Percentiles rank a stretch among this genome's conserved stretches.
Evolutionary conservation across 1,284 basidiomycete species (phyloP).

Genomic region (Ustilago loliicola): DNA sequence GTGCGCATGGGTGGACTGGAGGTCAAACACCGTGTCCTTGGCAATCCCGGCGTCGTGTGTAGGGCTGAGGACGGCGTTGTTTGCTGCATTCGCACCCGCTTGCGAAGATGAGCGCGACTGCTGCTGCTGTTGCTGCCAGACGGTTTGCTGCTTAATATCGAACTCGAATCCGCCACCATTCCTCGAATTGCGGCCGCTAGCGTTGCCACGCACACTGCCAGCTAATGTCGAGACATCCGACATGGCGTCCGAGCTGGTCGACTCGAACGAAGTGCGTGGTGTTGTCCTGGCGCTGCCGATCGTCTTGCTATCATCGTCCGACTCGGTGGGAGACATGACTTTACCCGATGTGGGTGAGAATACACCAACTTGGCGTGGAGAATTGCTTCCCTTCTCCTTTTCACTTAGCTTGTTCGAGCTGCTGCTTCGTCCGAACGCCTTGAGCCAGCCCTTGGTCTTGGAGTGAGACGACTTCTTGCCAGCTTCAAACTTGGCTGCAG

Average conservation of each 20-base stretch:
- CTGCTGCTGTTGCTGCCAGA: conserved; percentile 21
- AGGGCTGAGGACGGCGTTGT: conserved; percentile 8
- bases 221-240: conserved; percentile 53
- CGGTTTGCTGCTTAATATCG: conserved; percentile 46
- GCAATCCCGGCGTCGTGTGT: conserved; percentile 49
- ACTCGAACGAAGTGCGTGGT: conserved; percentile 41
- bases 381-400: conserved; percentile 17
- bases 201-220: conserved; percentile 29
- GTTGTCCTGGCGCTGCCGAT: conserved; percentile 38
- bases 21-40: conserved; percentile 62
- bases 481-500: conserved; percentile 15
- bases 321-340: conserved; percentile 32
- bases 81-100: background rate
- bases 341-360: conserved; percentile 27
- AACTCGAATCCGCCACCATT: conserved; percentile 39
- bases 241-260: conserved; percentile 42
- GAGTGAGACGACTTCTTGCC: conserved; percentile 51
- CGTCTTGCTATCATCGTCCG: conserved; percentile 54
- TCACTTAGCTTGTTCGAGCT: background rate
- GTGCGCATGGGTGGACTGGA: conserved; percentile 56
- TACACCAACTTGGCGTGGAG: conserved; percentile 5
- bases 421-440: conserved; percentile 50
- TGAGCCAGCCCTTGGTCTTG: conserved; percentile 64
- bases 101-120: conserved; percentile 1
- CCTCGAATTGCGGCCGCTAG: conserved; percentile 17